Evolutionary conservation across 2,329 filamentous ascomycete genomes (phyloP), one percentile per base, ranked within the genome.

Genomic region (Tolypocladium pustulatum): DNA sequence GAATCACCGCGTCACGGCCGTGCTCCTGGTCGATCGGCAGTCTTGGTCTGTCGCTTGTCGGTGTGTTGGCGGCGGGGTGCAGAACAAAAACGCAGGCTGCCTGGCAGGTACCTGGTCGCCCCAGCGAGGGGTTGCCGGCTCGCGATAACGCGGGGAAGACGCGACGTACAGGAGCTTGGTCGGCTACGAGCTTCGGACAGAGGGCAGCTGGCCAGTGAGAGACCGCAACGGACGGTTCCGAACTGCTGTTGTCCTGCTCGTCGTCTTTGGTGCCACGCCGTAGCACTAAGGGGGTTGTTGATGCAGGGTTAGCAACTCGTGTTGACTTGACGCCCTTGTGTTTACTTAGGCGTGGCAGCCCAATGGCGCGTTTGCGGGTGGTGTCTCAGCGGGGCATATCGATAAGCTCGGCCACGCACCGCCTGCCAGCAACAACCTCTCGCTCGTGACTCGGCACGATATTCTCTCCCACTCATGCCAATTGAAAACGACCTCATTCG

Each of bases 341-440:
- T 60, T 60, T 60, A 60, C 55, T 57, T 37, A n/a, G n/a, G 51
- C 34, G 43, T 20, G 34, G 40, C 46, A 36, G 15, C 43, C 56
- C 56, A 57, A 34, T 56, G n/a, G 41, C 41, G 38, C 22, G 54
- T 37, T 40, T 38, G 8, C 52, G 5, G 43, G 15, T 17, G 36
- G 41, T 38, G 30, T 56, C 51, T 34, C 22, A 13, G 60, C 58
- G 57, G 61, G 59, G 61, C 57, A 59, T 62, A 63, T 63, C 62
- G 62, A 63, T 61, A 62, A 61, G 55, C 34, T 22, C 27, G 49
- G 9, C 49, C 30, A 22, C 20, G 30, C 49, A 34, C 49, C 15
- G 6, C 25, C 27, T 6, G 27, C 27, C 9, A n/a, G 20, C 12
- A 32, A 36, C 17, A 54, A 49, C 25, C 20, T n/a, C n/a, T n/a